A percentile compares a stretch with the other conserved stretches of the same genome.
phyloP scores from a whole-genome alignment of 805 yeast genomes.

The Schizosaccharomyces osmophilus region DNA sequence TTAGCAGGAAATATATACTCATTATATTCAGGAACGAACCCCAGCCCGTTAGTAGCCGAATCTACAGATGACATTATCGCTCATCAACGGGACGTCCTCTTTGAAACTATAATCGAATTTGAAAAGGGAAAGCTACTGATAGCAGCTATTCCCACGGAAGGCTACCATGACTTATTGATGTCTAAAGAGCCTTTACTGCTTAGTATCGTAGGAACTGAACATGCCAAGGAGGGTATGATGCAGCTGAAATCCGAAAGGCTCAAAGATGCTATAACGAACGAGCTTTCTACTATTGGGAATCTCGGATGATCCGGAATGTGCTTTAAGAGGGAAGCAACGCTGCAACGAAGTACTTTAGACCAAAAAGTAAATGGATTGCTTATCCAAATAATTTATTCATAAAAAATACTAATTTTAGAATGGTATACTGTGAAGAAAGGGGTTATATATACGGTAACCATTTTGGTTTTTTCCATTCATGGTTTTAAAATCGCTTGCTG shows the following conservation, averaged over 20 bases:
- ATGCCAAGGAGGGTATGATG: constrained; percentile 1
- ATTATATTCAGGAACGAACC: background rate
- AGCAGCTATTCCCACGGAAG: background rate
- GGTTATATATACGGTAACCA: no score
- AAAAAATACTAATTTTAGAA: no score
- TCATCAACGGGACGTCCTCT: background rate
- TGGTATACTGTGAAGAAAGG: no score
- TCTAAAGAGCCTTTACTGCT: background rate
- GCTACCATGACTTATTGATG: no score
- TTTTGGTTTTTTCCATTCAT: no score
- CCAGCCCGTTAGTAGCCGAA: background rate
- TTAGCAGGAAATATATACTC: background rate
- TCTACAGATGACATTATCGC: background rate
- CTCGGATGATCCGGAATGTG: background rate
- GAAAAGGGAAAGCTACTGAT: background rate
- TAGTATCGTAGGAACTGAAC: background rate
- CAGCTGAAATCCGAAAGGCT: background rate
- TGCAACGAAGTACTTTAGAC: no score
- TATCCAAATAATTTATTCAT: no score
- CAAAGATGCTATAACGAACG: background rate
- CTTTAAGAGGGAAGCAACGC: no score
- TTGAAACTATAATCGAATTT: background rate
- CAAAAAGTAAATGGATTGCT: no score
- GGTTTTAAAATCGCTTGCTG: no score
- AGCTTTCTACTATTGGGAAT: background rate